Conservation (phyloP, 192 early-diverging fungal species). For the Podila verticillata region DNA sequence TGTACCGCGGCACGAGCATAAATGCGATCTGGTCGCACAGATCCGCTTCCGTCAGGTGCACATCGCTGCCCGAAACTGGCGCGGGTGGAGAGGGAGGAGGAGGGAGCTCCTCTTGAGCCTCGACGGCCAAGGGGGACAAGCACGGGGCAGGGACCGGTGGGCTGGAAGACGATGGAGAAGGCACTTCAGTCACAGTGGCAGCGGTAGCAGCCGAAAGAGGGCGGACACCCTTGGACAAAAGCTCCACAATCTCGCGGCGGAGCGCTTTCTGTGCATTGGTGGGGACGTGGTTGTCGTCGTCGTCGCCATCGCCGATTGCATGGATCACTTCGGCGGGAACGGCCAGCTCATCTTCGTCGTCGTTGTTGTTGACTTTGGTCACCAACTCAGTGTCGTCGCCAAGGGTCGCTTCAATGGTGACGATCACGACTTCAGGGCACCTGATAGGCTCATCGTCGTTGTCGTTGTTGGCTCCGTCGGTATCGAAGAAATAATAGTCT, state of each 20-base stretch:
- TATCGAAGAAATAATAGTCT: not conserved
- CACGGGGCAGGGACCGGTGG: not conserved
- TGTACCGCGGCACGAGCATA: slow-evolving; percentile 33
- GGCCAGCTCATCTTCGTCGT: not conserved
- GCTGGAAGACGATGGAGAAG: not conserved
- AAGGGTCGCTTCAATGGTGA: not conserved
- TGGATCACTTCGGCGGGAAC: not conserved
- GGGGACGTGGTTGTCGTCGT: not conserved
- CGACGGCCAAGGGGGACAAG: slow-evolving; percentile 38
- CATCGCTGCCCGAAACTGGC: not conserved
- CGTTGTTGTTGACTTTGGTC: not conserved
- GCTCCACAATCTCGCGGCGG: not conserved
- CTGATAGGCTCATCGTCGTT: not conserved
- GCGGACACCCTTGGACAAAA: not conserved
- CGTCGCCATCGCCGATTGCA: not conserved
- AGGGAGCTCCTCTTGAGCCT: slow-evolving; percentile 33
- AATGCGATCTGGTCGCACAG: slow-evolving; percentile 24
- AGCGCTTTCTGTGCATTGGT: not conserved
- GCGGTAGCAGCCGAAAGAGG: not conserved
- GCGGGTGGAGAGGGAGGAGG: not conserved
- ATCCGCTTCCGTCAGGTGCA: not conserved
- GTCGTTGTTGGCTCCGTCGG: not conserved
- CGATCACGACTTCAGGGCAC: no score
- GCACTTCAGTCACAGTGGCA: not conserved
- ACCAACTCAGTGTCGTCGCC: not conserved